A percentile compares a stretch with the other conserved stretches of the same genome.
phyloP scores from a whole-genome alignment of 495 filamentous ascomycete species.

The Glutinoglossum americanum region DNA sequence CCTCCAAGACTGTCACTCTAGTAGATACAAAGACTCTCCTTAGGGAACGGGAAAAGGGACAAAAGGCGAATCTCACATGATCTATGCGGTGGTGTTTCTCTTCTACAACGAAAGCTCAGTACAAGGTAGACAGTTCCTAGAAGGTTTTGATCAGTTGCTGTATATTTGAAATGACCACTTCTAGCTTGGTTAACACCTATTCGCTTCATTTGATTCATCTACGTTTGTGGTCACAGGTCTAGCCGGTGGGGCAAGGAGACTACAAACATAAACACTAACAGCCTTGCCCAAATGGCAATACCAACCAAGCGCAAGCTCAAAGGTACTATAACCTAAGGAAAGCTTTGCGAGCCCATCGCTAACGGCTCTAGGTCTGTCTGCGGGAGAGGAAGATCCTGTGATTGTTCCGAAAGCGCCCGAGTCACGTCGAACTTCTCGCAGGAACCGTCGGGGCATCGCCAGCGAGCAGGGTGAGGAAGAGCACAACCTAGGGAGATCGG shows the following conservation, averaged over 20 bases:
- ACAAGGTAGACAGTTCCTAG: conserved; percentile 1
- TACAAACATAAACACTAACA: neutral
- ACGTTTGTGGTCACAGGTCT: neutral
- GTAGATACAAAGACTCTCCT: neutral
- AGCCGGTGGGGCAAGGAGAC: neutral
- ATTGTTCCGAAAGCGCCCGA: neutral
- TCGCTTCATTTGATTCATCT: neutral
- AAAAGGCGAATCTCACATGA: neutral
- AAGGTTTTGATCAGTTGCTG: neutral
- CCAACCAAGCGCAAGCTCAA: neutral
- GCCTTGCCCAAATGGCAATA: neutral
- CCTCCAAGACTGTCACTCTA: conserved; percentile 1
- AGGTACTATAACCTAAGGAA: neutral
- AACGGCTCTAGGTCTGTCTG: neutral
- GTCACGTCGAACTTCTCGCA: neutral
- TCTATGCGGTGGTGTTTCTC: neutral
- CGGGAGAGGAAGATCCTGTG: neutral
- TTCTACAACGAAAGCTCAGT: neutral
- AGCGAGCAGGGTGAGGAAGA: neutral
- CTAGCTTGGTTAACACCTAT: no score
- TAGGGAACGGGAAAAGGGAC: neutral
- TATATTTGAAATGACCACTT: neutral
- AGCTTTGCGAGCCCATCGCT: neutral
- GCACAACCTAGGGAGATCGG: neutral
- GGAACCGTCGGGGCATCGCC: neutral